Base-by-base conservation (phyloP, 257 asterid genomes). In the Solanum chmielewskii region DNA sequence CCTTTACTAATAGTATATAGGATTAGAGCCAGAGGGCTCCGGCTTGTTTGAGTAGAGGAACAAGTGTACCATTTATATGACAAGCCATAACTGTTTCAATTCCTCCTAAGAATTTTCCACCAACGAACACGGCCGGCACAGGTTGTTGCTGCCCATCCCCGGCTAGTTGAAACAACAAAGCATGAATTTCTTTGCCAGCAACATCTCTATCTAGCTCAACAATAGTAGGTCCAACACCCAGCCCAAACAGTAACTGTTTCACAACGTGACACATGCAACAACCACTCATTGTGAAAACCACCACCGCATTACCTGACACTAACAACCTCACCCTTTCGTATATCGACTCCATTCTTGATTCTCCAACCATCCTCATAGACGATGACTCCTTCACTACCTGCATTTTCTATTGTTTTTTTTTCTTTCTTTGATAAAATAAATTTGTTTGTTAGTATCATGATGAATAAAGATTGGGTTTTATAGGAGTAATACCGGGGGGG, bases 181-280 rank as follows among this genome's bases (percentile, higher is more conserved):
- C 88, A 52, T 91, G 93, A 49, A 95, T 92, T 70, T 93, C 93
- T 1, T 88, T 77, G 29, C 96, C 99, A 2, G 93, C 90, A 7
- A 90, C 77, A 47, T 94, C 94, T 23, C 89, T 93, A 90, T 96
- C 98, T 69, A 96, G 94, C 94, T 96, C 99, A 31, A 94, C 93
- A 9, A 96, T 74, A 4, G 94, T 90, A 4, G 99, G 99, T 9
- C 95, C 98, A 1, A 96, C 98, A 12, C 99, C 99, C 3, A 96
- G 95, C 11, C 99, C 99, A 76, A 95, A 89, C 1, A 96, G 94
- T 21, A 96, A 93, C 86, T 93, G 97, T 89, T 93, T 95, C 75
- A 95, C 98, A 10, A 94, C 99, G 87, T 96, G 99, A 91, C 98
- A 93, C 98, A 96, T 95, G 92, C 99, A 95, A 87, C 99, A 96